Percentiles rank a stretch among this genome's conserved stretches.
Evolutionary conservation across 2,329 filamentous ascomycete species (phyloP).

Genomic region (Fusarium sp.): DNA sequence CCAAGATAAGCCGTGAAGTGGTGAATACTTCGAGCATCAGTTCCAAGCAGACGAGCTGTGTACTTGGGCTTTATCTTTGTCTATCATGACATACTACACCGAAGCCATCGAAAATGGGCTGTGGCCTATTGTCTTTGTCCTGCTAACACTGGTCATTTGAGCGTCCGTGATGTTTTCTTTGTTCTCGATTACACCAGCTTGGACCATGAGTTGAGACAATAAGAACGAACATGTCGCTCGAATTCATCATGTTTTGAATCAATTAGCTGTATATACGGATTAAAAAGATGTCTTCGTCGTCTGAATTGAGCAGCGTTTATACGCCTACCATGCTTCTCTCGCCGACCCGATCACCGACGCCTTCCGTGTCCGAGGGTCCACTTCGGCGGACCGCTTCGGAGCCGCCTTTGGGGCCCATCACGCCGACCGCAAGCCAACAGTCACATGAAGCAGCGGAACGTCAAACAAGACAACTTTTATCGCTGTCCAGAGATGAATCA

Average conservation of each 20-base stretch:
- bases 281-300: neutral
- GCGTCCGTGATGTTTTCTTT: constrained; percentile 33
- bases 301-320: neutral
- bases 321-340: constrained; percentile 9
- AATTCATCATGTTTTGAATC: neutral
- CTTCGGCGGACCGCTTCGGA: constrained; percentile 12
- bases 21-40: too few relatives aligned
- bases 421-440: neutral
- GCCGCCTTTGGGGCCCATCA: neutral
- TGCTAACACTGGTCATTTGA: neutral
- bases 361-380: constrained; percentile 21
- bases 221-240: neutral
- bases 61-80: too few relatives aligned
- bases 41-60: too few relatives aligned
- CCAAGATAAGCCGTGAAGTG: too few relatives aligned
- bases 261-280: neutral
- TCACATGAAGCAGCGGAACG: neutral
- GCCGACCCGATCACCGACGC: constrained; percentile 29
- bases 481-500: rapidly evolving
- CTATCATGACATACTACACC: too few relatives aligned
- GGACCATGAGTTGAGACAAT: neutral
- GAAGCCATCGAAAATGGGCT: too few relatives aligned
- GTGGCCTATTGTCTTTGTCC: too few relatives aligned
- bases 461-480: neutral
- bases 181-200: constrained; percentile 7